These are phyloP conservation scores for Wickerhamiella alocasiicola DNA, from an alignment of 805 yeast genomes.

Conservation along the genomic window DNA sequence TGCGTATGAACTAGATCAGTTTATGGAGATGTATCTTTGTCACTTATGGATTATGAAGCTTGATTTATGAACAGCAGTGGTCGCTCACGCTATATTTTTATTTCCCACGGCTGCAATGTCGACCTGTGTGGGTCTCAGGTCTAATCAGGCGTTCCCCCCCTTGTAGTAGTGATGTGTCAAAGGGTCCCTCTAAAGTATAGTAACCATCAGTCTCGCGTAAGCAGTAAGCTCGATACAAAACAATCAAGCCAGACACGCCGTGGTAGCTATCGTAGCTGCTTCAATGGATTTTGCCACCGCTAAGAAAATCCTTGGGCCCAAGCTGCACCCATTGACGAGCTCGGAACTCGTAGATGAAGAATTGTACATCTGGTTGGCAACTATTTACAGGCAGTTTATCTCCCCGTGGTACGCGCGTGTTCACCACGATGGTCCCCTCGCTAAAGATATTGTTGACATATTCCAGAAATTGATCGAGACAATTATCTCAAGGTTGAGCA, in stretches of 20 bases:
- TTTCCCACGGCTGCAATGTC: too few species aligned
- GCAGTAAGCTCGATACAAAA: background rate
- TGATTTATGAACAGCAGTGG: too few species aligned
- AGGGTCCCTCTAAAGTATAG: too few species aligned
- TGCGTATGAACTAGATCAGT: too few species aligned
- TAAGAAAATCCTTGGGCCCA: constrained; percentile 1
- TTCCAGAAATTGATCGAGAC: background rate
- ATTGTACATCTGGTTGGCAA: constrained; percentile 10
- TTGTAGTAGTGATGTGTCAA: too few species aligned
- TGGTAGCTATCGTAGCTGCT: background rate
- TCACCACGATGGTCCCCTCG: constrained; percentile 8
- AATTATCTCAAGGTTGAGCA: background rate
- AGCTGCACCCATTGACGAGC: background rate
- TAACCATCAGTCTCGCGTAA: too few species aligned
- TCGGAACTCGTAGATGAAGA: constrained; percentile 7
- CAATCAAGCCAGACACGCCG: background rate
- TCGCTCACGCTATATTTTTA: too few species aligned
- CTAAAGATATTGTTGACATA: constrained; percentile 4
- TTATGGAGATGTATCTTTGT: too few species aligned
- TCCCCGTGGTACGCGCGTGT: constrained; percentile 11
- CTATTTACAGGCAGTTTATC: constrained; percentile 10
- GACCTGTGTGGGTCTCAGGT: too few species aligned
- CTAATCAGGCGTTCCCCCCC: too few species aligned
- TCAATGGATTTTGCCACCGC: constrained; percentile 1
- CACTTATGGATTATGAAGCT: too few species aligned